Conservation (phyloP, 1,139 yeast species). For the Nakaseomyces bracarensis region DNA sequence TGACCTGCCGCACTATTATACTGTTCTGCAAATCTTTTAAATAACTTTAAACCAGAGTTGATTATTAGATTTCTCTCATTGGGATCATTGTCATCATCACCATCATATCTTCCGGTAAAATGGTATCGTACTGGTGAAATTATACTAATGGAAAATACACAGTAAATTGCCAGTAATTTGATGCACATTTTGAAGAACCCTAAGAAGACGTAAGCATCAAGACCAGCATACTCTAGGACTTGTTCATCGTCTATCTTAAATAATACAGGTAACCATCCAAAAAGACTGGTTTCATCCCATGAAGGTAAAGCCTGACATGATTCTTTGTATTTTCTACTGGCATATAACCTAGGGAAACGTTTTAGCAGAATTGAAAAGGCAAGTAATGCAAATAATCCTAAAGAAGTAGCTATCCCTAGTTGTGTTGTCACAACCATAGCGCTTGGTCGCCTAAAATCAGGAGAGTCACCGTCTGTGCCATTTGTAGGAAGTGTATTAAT, state of each 20-base stretch:
- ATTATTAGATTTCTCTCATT: constrained; percentile 1
- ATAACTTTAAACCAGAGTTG: constrained; percentile 8
- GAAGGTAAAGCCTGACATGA: constrained; percentile 33
- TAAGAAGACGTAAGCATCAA: constrained; percentile 82
- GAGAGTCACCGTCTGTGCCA: constrained; percentile 12
- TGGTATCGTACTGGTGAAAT: constrained; percentile 64
- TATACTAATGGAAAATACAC: constrained; percentile 48
- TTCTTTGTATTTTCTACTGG: constrained; percentile 40
- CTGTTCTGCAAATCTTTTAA: not conserved
- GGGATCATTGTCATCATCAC: constrained; percentile 32
- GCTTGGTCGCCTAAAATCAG: constrained; percentile 37
- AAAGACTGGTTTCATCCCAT: constrained; percentile 45
- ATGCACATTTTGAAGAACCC: constrained; percentile 72
- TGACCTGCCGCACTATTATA: constrained; percentile 3
- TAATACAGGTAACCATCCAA: constrained; percentile 73
- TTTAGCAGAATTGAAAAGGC: constrained; percentile 57
- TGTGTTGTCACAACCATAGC: constrained; percentile 43
- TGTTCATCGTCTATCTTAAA: constrained; percentile 62
- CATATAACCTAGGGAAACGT: constrained; percentile 65
- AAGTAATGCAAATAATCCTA: constrained; percentile 59
- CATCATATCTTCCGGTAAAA: constrained; percentile 53
- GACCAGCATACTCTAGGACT: constrained; percentile 79
- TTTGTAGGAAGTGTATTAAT: not conserved
- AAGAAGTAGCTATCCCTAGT: constrained; percentile 48
- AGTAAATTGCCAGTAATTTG: constrained; percentile 44